Conservation (phyloP, 768 basidiomycete genomes). For the Collybia sp. region DNA sequence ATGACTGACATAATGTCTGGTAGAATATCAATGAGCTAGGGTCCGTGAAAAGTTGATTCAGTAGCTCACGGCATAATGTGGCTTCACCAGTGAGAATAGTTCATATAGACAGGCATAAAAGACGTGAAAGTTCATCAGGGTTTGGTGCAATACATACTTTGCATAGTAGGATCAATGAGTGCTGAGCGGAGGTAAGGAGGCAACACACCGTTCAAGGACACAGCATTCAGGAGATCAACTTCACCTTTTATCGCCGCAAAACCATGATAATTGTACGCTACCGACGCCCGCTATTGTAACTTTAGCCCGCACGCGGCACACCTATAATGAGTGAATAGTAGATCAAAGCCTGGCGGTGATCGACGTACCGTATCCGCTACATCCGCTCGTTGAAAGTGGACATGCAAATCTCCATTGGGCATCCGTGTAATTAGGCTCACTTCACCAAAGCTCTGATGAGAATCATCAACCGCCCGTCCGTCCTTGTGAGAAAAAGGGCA, state of each 20-base stretch:
- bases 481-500: neutral
- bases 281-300: constrained; percentile 74
- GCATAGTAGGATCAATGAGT: no score
- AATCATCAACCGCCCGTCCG: constrained; percentile 1
- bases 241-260: constrained; percentile 45
- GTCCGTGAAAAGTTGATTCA: no score
- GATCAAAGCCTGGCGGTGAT: neutral
- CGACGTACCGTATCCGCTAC: constrained; percentile 73
- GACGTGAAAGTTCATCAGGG: neutral
- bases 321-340: constrained; percentile 32
- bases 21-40: no score
- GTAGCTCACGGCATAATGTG: no score
- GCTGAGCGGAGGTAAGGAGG: no score
- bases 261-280: constrained; percentile 77
- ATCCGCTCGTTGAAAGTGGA: constrained; percentile 69
- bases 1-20: no score
- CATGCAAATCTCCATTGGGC: constrained; percentile 75
- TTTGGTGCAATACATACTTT: no score
- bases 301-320: constrained; percentile 73
- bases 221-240: no score
- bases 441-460: constrained; percentile 62
- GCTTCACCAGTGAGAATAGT: no score
- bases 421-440: constrained; percentile 66
- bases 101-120: neutral
- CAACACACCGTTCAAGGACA: no score